A percentile compares a stretch with the other conserved stretches of the same genome.
These are phyloP conservation scores for Plasmodium vivax DNA, from an alignment of 169 alveolate species.

Conservation along the genomic window DNA sequence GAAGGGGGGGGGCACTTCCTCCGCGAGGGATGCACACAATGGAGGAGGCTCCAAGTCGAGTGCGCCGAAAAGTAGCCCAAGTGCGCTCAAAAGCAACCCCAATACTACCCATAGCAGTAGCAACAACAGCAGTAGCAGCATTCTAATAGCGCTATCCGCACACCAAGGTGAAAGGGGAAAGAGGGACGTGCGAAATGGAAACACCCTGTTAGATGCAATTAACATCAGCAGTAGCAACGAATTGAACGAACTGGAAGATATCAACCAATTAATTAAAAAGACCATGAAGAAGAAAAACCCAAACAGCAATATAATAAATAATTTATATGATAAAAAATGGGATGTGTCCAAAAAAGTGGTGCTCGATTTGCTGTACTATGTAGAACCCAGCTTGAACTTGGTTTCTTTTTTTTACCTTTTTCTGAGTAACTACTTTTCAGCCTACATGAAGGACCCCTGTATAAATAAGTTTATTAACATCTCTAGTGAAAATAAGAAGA, in stretches of 20 bases:
- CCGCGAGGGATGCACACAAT: background rate
- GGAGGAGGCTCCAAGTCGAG: background rate
- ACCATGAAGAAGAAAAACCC: slow-evolving; percentile 25
- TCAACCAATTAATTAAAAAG: slow-evolving; percentile 33
- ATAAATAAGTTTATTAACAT: slow-evolving; percentile 34
- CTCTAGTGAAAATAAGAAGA: slow-evolving; percentile 56
- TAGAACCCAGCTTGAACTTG: slow-evolving; percentile 59
- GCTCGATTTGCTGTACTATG: slow-evolving; percentile 51
- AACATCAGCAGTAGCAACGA: slow-evolving; percentile 8
- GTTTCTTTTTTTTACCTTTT: slow-evolving; percentile 68
- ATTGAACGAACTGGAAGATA: slow-evolving; percentile 38
- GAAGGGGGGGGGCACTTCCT: background rate
- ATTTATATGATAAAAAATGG: slow-evolving; percentile 66
- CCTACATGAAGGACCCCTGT: slow-evolving; percentile 21
- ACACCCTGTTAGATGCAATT: slow-evolving; percentile 18
- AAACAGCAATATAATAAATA: slow-evolving; percentile 38
- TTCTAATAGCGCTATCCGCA: slow-evolving; percentile 5
- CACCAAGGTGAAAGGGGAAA: background rate
- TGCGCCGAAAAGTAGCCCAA: background rate
- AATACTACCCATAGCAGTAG: background rate
- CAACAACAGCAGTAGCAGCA: background rate
- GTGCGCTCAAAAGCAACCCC: background rate
- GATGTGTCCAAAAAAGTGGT: slow-evolving; percentile 63
- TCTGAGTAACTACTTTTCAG: slow-evolving; percentile 62
- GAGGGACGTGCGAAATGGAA: background rate